Evolutionary conservation across 345 rosid genomes (phyloP).

Genomic region (Xanthoceras sorbifolium): DNA sequence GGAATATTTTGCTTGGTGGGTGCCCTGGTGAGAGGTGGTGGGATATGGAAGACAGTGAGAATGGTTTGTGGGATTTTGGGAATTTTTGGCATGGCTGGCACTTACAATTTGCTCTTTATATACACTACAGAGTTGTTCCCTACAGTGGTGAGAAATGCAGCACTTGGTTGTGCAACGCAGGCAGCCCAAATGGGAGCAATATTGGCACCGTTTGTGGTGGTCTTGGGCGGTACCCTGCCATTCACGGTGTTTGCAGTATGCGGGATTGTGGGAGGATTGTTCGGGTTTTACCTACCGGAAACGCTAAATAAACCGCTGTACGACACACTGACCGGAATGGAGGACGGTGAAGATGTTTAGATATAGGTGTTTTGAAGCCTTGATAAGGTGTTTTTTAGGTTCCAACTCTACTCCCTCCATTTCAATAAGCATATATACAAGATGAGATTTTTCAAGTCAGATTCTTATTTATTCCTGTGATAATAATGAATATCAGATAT

Average conservation of each 20-base stretch:
- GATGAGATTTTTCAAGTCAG: too few relatives aligned
- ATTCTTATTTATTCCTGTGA: background rate
- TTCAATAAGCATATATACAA: too few relatives aligned
- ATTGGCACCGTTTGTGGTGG: conserved; percentile 83
- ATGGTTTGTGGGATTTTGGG: conserved; percentile 78
- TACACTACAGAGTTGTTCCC: conserved; percentile 89
- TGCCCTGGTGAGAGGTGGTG: conserved; percentile 37
- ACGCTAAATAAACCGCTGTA: conserved; percentile 77
- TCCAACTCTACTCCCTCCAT: background rate
- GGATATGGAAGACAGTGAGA: conserved; percentile 64
- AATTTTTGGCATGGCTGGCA: conserved; percentile 88
- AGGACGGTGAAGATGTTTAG: conserved; percentile 55
- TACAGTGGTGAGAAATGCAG: conserved; percentile 88
- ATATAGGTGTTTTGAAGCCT: background rate
- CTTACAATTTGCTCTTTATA: conserved; percentile 79
- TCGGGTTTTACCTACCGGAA: conserved; percentile 86
- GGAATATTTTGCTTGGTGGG: conserved; percentile 70
- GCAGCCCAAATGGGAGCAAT: conserved; percentile 91
- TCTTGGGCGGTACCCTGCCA: conserved; percentile 65
- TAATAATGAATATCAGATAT: too few relatives aligned
- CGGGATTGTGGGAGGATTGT: conserved; percentile 66
- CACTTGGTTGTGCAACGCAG: conserved; percentile 83
- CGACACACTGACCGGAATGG: conserved; percentile 84
- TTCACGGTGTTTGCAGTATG: conserved; percentile 69
- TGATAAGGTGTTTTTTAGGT: background rate